Conservation (phyloP, 345 rosid species). For the Salix suchowensis region DNA sequence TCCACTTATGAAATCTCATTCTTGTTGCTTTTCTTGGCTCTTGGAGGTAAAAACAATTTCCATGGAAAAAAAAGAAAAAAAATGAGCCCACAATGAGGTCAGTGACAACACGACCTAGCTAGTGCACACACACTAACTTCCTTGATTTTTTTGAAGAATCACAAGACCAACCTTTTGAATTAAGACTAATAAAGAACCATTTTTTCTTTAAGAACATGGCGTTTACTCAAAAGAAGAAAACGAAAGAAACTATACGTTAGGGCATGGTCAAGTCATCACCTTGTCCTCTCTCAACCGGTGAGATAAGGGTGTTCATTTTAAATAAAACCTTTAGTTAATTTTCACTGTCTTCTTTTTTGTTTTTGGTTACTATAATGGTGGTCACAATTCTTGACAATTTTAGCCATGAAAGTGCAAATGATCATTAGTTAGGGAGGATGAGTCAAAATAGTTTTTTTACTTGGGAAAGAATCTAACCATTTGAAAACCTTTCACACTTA, state of each 20-base stretch:
- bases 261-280: constrained; percentile 26
- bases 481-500: constrained; percentile 19
- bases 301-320: background rate
- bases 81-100: too few species aligned
- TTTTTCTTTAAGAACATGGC: constrained; percentile 2
- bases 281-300: constrained; percentile 11
- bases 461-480: constrained; percentile 15
- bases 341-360: background rate
- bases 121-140: background rate
- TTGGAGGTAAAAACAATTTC: background rate
- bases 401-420: background rate
- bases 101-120: background rate
- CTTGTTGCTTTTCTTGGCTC: background rate
- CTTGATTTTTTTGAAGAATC: background rate
- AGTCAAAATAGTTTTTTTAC: constrained; percentile 18
- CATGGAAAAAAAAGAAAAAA: background rate
- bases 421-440: background rate
- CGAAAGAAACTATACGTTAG: background rate
- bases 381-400: background rate
- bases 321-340: background rate
- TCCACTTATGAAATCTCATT: too few species aligned
- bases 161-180: constrained; percentile 18
- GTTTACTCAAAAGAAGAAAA: constrained; percentile 10
- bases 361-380: constrained; percentile 3
- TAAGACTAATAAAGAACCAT: too few species aligned